A percentile compares a stretch with the other conserved stretches of the same genome.
phyloP scores from a whole-genome alignment of 2,329 filamentous ascomycete genomes.

The Hypoxylon sp. region DNA sequence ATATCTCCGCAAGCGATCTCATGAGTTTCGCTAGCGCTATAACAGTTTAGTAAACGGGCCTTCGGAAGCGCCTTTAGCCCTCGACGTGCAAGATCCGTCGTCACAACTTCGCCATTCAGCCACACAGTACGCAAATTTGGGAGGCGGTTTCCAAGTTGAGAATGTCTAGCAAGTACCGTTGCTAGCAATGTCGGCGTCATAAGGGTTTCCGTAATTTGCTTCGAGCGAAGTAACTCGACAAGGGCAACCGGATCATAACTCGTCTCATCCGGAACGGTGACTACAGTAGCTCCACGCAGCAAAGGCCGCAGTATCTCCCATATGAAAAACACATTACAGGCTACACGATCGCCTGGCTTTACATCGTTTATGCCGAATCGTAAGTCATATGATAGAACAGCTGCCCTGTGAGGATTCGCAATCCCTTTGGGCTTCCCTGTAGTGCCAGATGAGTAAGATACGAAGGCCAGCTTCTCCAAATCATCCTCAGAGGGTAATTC shows the following conservation, averaged over 20 bases:
- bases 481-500: conserved; percentile 73
- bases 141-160: conserved; percentile 72
- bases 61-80: conserved; percentile 76
- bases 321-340: conserved; percentile 90
- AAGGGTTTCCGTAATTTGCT: conserved; percentile 80
- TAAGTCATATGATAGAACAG: conserved; percentile 79
- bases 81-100: conserved; percentile 78
- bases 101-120: conserved; percentile 87
- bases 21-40: conserved; percentile 86
- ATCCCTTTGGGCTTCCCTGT: conserved; percentile 84
- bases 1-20: conserved; percentile 84
- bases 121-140: conserved; percentile 77
- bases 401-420: conserved; percentile 80
- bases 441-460: conserved; percentile 84
- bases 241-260: conserved; percentile 83
- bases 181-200: conserved; percentile 86
- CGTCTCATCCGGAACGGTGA: conserved; percentile 79
- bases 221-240: conserved; percentile 75
- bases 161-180: conserved; percentile 77
- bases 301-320: conserved; percentile 87
- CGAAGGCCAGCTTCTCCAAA: conserved; percentile 79
- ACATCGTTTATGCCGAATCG: conserved; percentile 78
- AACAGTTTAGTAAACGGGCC: conserved; percentile 79
- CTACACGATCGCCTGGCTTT: conserved; percentile 78
- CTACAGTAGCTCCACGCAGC: conserved; percentile 79